phyloP scores from a whole-genome alignment of 495 filamentous ascomycete species.

The Talaromyces thailandensis region DNA sequence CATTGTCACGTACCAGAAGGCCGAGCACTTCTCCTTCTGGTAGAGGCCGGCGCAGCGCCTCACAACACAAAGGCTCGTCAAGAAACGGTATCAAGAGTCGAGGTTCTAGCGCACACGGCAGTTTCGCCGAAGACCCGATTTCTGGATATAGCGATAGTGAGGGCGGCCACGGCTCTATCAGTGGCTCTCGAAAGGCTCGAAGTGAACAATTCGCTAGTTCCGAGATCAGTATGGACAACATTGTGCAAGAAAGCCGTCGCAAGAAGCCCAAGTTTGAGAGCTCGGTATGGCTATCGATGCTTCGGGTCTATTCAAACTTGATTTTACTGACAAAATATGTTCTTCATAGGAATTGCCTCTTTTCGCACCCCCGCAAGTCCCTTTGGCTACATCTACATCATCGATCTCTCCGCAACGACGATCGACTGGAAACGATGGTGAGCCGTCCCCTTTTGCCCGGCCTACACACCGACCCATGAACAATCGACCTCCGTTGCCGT shows the following conservation, averaged over 20 bases:
- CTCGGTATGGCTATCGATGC: constrained; percentile 59
- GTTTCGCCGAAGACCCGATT: constrained; percentile 52
- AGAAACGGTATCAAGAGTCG: constrained; percentile 60
- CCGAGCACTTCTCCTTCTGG: constrained; percentile 80
- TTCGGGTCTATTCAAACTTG: constrained; percentile 9
- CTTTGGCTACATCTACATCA: constrained; percentile 76
- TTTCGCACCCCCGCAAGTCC: constrained; percentile 89
- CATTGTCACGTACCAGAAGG: constrained; percentile 58
- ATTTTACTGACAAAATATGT: constrained; percentile 10
- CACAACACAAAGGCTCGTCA: constrained; percentile 62
- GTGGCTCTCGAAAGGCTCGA: constrained; percentile 60
- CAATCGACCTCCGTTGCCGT: constrained; percentile 63
- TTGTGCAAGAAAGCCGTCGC: constrained; percentile 89
- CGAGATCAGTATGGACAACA: constrained; percentile 95
- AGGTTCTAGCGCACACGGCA: constrained; percentile 57
- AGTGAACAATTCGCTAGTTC: constrained; percentile 81
- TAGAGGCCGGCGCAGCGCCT: constrained; percentile 69
- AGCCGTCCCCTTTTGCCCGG: constrained; percentile 58
- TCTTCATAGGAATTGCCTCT: constrained; percentile 75
- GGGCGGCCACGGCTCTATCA: constrained; percentile 59
- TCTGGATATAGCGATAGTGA: constrained; percentile 78
- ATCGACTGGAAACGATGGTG: constrained; percentile 47
- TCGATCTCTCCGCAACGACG: constrained; percentile 89
- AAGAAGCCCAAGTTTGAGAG: constrained; percentile 97
- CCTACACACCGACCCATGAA: constrained; percentile 65